These are phyloP conservation scores for Penicillium subrubescens DNA, from an alignment of 495 filamentous ascomycete species.

Conservation along the genomic window DNA sequence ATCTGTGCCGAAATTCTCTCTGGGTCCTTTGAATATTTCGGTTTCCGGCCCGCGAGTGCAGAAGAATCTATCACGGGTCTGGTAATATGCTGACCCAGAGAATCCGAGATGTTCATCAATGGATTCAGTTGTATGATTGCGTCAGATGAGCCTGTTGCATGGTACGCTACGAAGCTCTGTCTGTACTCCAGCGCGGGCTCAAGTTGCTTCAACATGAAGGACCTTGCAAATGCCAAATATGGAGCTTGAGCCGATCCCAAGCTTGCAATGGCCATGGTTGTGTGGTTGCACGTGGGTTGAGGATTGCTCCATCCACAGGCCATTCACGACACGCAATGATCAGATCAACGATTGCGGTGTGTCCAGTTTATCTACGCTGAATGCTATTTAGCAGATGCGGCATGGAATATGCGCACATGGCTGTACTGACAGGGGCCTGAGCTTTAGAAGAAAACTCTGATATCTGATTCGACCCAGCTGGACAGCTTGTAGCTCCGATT, in stretches of 20 bases:
- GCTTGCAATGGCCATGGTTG: not conserved
- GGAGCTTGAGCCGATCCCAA: not conserved
- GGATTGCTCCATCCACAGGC: not conserved
- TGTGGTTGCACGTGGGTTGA: not conserved
- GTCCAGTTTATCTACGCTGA: not conserved
- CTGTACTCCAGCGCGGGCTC: not conserved
- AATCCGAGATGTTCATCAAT: not conserved
- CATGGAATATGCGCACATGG: not conserved
- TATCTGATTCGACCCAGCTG: not conserved
- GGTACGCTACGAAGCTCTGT: not conserved
- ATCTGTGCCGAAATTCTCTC: not conserved
- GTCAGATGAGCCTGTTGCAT: not conserved
- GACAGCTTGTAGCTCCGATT: not conserved
- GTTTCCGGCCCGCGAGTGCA: constrained; percentile 10
- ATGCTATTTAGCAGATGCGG: not conserved
- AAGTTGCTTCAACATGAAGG: not conserved
- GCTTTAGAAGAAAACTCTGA: not conserved
- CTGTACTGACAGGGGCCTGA: not conserved
- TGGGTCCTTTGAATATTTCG: not conserved
- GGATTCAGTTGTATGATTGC: constrained; percentile 4
- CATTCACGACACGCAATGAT: not conserved
- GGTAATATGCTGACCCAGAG: not conserved
- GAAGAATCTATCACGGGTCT: not conserved
- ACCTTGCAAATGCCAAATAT: not conserved
- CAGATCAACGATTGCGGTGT: not conserved